Conservation (phyloP, 441 rosid genomes). For the Pelargonium fulgidum region DNA sequence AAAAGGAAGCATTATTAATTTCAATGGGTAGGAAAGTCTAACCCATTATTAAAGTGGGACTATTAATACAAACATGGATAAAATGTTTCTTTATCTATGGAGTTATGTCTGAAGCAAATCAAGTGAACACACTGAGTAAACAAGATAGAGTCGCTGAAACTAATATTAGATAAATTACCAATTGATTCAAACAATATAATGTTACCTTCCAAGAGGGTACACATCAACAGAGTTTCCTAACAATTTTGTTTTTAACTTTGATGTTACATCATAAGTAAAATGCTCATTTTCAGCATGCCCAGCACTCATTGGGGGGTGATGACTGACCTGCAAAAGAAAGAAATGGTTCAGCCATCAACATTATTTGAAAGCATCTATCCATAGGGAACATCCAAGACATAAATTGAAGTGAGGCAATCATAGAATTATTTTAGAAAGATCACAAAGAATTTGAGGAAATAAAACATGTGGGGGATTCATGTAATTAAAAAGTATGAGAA, state of each 20-base stretch:
- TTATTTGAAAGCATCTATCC: too few species aligned
- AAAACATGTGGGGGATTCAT: neutral
- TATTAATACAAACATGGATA: too few species aligned
- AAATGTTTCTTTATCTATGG: neutral
- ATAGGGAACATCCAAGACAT: neutral
- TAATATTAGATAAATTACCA: neutral
- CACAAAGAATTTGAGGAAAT: neutral
- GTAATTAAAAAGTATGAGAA: neutral
- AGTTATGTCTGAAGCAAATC: neutral
- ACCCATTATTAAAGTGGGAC: too few species aligned
- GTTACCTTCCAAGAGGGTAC: slow-evolving; percentile 94
- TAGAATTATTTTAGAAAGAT: neutral
- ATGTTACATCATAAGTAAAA: slow-evolving; percentile 77
- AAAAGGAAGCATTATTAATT: neutral
- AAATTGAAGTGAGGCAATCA: neutral
- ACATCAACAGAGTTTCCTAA: slow-evolving; percentile 85
- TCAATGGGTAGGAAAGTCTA: too few species aligned
- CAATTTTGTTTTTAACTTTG: slow-evolving; percentile 86
- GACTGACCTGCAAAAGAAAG: slow-evolving; percentile 61
- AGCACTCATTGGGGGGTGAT: slow-evolving; percentile 96
- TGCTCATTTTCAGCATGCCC: slow-evolving; percentile 97
- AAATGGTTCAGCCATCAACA: neutral
- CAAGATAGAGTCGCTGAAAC: neutral
- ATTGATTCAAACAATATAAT: neutral
- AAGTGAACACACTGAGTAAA: neutral